Evolutionary conservation across 148 eudicot species (phyloP), one percentile per base, ranked within the genome.

Genomic region (Simmondsia chinensis): DNA sequence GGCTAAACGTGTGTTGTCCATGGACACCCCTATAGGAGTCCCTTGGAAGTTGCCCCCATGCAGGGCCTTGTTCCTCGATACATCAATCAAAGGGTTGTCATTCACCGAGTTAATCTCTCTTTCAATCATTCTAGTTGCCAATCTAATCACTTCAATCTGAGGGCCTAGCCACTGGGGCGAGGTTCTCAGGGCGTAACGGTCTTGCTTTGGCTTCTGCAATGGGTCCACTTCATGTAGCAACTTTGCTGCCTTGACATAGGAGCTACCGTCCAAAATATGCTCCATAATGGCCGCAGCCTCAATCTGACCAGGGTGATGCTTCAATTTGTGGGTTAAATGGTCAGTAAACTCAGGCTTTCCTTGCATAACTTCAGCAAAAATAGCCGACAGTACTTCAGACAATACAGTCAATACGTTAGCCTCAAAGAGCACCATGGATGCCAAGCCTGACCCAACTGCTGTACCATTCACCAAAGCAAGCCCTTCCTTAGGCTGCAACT

Each of bases 81-180:
- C 95, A 51, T 86, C 95, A 14, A 86, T 86, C 19, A 86, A 29
- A 2, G 91, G 95, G 73, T 86, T 86, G 46, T 86, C 95, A 23
- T 86, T 86, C 3, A 86, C 95, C 0, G 96, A 87, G 57, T 87
- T 87, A 44, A 87, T 87, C 60, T 87, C 96, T 4, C 96, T 60
- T 44, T 87, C 96, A 21, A 87, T 87, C 37, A 82, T 73, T 56
- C 79, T 82, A 2, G 96, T 82, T 0, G 96, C 69, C 7, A 61
- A 52, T 0, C 96, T 79, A 20, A 87, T 87, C 9, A 82, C 96
- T 52, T 87, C 96, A 27, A 87, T 76, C 26, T 73, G 96, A 2
- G 96, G 96, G 4, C 96, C 96, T 1, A 87, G 77, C 96, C 96
- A 87, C 24, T 87, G 96, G 2, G 96, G 96, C 0, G 96, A 87